Evolutionary conservation across 2,329 filamentous ascomycete genomes (phyloP), one percentile per base, ranked within the genome.

Genomic region (Phialemoniopsis sp.): DNA sequence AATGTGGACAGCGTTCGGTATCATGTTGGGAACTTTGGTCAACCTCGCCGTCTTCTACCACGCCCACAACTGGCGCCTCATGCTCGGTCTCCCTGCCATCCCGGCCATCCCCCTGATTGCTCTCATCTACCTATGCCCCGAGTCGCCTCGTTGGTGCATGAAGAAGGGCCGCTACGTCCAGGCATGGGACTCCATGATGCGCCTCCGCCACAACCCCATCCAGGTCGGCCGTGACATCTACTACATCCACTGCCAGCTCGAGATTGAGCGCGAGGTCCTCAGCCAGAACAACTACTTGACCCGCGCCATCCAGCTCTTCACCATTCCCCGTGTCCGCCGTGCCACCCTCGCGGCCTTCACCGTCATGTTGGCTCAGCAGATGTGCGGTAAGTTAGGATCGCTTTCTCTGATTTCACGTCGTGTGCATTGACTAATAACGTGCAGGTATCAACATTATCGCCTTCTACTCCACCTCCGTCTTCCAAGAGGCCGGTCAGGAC

Each of bases 301-400:
- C 16, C 77, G 84, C 13, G 80, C 87, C 47, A 50, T 72, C 29
- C 76, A 87, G 54, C 65, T 84, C 2, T 85, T 88, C 52, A 85
- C 79, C 10, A 73, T 88, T 41, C 81, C 84, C 2, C 76, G 85
- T 34, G 68, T 86, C 10, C 76, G 82, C 13, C 75, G 83, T 31
- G 89, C 89, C 3, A 90, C 82, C 4, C 70, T 86, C 21, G 88
- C 87, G 6, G 85, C 87, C 1, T 86, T 82, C 47, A 79, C 80
- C 2, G 86, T 91, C 48, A 94, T 94, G 88, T 80, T 86, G 51
- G 80, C 80, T 1, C 82, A 86, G 58, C 81, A 86, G 58, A 81
- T 85, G 74, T 85, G 80, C 50, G 76, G 59, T 29, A 59, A 8
- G 5, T 16, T 16, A n/a, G n/a, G n/a, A n/a, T n/a, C n/a, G n/a